These are phyloP conservation scores for Hypoxylon sp. DNA, from an alignment of 2,329 filamentous ascomycete genomes.

Conservation along the genomic window DNA sequence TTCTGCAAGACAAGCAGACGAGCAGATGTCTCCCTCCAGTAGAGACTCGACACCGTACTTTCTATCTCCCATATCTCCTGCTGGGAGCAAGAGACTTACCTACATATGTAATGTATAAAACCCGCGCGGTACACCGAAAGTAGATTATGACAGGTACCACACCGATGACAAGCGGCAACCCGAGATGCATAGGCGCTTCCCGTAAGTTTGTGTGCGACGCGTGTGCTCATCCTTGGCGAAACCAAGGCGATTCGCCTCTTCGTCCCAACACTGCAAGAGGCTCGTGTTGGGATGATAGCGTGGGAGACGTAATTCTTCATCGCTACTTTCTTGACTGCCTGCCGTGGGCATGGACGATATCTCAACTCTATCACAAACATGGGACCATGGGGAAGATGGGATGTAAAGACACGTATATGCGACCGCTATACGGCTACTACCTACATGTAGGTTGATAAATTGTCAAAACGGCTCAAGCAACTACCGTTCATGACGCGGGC, in stretches of 20 bases:
- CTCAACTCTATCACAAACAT: conserved; percentile 11
- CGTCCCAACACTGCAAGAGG: conserved; percentile 29
- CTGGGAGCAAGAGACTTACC: conserved; percentile 9
- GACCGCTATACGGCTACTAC: too few relatives aligned
- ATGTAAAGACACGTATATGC: conserved; percentile 16
- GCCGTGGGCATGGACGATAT: conserved; percentile 15
- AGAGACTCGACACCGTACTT: conserved; percentile 32
- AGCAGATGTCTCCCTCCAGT: conserved; percentile 15
- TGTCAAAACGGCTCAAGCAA: conserved; percentile 16
- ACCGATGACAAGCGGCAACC: conserved; percentile 34
- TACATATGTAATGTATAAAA: conserved; percentile 11
- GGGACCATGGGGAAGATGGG: conserved; percentile 15
- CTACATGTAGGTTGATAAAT: too few relatives aligned
- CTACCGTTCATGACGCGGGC: conserved; percentile 15
- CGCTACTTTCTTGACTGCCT: conserved; percentile 10
- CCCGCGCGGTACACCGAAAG: conserved; percentile 35
- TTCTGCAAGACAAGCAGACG: conserved; percentile 36
- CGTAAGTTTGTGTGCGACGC: conserved; percentile 37
- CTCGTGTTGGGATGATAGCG: conserved; percentile 13
- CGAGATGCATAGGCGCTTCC: conserved; percentile 21
- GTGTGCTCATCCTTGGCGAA: conserved; percentile 37
- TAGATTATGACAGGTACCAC: conserved; percentile 35
- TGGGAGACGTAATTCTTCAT: conserved; percentile 9
- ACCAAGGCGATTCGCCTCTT: conserved; percentile 32
- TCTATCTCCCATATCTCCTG: conserved; percentile 9